A percentile compares a stretch with the other conserved stretches of the same genome.
Conservation (phyloP, 164 flowering plant species). For the Berberis vulgaris region DNA sequence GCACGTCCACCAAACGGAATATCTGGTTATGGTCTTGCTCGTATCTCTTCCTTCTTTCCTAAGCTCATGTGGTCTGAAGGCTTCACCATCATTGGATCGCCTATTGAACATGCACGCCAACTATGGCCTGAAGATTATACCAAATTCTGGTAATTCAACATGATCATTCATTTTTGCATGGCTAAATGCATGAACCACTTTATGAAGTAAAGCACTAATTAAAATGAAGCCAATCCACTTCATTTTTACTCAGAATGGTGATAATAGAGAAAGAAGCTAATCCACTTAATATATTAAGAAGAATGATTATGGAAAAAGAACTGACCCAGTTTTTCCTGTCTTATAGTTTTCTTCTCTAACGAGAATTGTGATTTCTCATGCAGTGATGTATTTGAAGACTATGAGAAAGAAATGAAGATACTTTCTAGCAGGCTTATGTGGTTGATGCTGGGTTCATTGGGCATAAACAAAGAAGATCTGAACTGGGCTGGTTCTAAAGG, state of each 20-base stretch:
- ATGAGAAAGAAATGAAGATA: conserved; percentile 53
- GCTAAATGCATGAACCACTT: background rate
- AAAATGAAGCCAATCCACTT: background rate
- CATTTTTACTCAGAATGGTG: background rate
- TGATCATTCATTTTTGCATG: background rate
- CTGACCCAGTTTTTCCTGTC: no score
- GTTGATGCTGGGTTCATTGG: conserved; percentile 56
- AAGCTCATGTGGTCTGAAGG: conserved; percentile 47
- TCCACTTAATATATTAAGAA: background rate
- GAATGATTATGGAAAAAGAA: background rate
- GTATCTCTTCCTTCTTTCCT: conserved; percentile 23
- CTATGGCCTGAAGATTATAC: conserved; percentile 38
- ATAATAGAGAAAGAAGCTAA: background rate
- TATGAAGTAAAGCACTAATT: background rate
- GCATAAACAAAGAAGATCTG: conserved; percentile 41
- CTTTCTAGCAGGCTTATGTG: conserved; percentile 50
- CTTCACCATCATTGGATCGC: conserved; percentile 33
- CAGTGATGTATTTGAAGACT: conserved; percentile 70
- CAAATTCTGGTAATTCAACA: conserved; percentile 26
- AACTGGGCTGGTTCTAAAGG: conserved; percentile 35
- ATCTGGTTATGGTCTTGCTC: conserved; percentile 31
- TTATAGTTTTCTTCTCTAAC: background rate
- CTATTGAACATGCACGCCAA: conserved; percentile 21
- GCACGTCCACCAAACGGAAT: conserved; percentile 17
- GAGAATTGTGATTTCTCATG: background rate